Base-by-base conservation (phyloP, 345 rosid species). In the Lagerstroemia speciosa region DNA sequence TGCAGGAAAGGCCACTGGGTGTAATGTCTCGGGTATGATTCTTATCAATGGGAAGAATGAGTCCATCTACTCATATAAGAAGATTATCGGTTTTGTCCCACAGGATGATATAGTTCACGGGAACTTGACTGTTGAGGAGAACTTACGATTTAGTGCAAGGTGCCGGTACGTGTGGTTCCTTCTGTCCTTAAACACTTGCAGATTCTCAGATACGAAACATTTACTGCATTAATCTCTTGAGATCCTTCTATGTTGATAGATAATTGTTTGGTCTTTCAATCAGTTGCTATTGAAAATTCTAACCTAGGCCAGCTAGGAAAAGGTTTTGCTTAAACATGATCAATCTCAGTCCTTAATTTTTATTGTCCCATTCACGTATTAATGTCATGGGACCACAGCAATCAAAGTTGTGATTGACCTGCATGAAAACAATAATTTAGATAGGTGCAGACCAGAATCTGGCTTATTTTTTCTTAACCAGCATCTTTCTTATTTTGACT, bases 61-160 rank as follows among this genome's bases (percentile, higher is more conserved):
- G 37, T 72, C 96, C 12, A 87, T 92, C 73, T 81, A 77, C 68
- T 80, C 92, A 12, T 92, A 87, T 50, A 89, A 79, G 80, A 92
- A 84, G 78, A 92, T 92, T 41, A 85, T 85, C 71, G 98, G 98
- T 14, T 92, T 85, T 78, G 98, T 92, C 1, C 98, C 98, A 69
- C 98, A 92, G 75, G 98, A 92, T 85, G 98, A 92, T 73, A 85
- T 87, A 57, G 98, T 92, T 6, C 98, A 92, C 76, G 98, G 98
- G 50, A 85, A 92, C 82, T 83, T 92, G 76, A 92, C 98, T 0
- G 96, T 92, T 22, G 98, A 92, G 77, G 98, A 92, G 81, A 92
- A 92, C 71, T 93, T 92, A 53, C 89, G 88, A 26, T 92, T 92
- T 76, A 92, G 85, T 43, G 98, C 98, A 33, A 79, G 96, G 69